Evolutionary conservation across 2,329 filamentous ascomycete genomes (phyloP).

Genomic region (Corynespora cassiicola): DNA sequence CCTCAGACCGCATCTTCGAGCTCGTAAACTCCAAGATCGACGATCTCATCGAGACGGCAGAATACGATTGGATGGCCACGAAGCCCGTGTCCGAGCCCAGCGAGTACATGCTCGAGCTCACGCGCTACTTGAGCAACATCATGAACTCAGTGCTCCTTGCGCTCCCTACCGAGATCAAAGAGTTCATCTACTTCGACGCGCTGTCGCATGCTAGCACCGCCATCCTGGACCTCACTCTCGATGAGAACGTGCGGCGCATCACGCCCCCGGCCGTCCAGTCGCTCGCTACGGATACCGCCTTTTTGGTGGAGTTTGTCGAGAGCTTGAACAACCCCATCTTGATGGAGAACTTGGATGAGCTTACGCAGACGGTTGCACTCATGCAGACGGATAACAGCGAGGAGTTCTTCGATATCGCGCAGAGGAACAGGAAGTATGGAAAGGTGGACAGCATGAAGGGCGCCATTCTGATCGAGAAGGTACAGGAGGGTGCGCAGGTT

Average conservation of each 20-base stretch:
- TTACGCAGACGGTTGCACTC: slow-evolving; percentile 89
- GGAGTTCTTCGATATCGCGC: slow-evolving; percentile 93
- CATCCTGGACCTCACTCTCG: slow-evolving; percentile 80
- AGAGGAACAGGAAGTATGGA: slow-evolving; percentile 90
- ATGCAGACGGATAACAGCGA: slow-evolving; percentile 90
- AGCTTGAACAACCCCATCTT: slow-evolving; percentile 88
- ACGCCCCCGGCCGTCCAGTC: slow-evolving; percentile 84
- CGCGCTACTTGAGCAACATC: slow-evolving; percentile 90
- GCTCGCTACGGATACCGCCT: slow-evolving; percentile 81
- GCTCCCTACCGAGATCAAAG: slow-evolving; percentile 94
- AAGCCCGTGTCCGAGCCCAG: slow-evolving; percentile 75
- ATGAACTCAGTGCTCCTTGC: slow-evolving; percentile 95
- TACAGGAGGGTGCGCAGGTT: slow-evolving; percentile 42
- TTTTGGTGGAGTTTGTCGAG: slow-evolving; percentile 85
- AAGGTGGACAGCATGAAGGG: slow-evolving; percentile 92
- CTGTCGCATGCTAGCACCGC: slow-evolving; percentile 87
- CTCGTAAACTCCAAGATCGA: slow-evolving; percentile 99
- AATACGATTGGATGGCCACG: slow-evolving; percentile 85
- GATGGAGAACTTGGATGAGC: slow-evolving; percentile 86
- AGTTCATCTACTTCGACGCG: slow-evolving; percentile 97
- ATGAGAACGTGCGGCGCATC: slow-evolving; percentile 80
- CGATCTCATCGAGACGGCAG: slow-evolving; percentile 93
- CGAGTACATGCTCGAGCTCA: slow-evolving; percentile 95
- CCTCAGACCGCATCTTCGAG: slow-evolving; percentile 97
- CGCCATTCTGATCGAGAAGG: slow-evolving; percentile 86